These are phyloP conservation scores for Saturnispora sekii DNA, from an alignment of 805 yeast genomes.

Conservation along the genomic window DNA sequence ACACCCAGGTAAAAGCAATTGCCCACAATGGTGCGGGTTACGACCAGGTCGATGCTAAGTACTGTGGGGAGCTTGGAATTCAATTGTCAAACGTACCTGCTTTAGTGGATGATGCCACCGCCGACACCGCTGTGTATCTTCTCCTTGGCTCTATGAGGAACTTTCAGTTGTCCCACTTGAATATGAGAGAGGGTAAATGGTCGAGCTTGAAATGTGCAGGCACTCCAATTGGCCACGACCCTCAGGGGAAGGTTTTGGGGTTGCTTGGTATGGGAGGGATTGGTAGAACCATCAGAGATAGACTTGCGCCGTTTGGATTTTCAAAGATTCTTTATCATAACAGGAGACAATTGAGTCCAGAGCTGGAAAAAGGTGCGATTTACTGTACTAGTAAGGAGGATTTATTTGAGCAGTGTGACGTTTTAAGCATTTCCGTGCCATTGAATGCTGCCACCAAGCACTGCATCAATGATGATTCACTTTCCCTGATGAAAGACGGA, in stretches of 20 bases:
- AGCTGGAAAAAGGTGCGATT: conserved; percentile 58
- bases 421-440: conserved; percentile 69
- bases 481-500: conserved; percentile 67
- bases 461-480: conserved; percentile 48
- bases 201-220: conserved; percentile 37
- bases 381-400: conserved; percentile 61
- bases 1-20: conserved; percentile 31
- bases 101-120: conserved; percentile 46
- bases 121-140: conserved; percentile 45
- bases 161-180: conserved; percentile 50
- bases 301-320: conserved; percentile 72
- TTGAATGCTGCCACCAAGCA: conserved; percentile 65
- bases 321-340: conserved; percentile 62
- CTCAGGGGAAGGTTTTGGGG: conserved; percentile 68
- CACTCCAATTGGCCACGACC: conserved; percentile 61
- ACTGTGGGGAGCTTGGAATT: conserved; percentile 32
- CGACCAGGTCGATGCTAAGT: conserved; percentile 39
- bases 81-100: conserved; percentile 46
- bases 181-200: conserved; percentile 56
- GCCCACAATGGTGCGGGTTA: conserved; percentile 52
- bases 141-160: conserved; percentile 45
- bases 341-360: conserved; percentile 47
- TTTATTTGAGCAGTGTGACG: conserved; percentile 52
- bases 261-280: conserved; percentile 86
- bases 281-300: conserved; percentile 69